Percentiles rank a stretch among this genome's conserved stretches.
phyloP scores from a whole-genome alignment of 2,329 filamentous ascomycete species.

The Talaromyces sp. region DNA sequence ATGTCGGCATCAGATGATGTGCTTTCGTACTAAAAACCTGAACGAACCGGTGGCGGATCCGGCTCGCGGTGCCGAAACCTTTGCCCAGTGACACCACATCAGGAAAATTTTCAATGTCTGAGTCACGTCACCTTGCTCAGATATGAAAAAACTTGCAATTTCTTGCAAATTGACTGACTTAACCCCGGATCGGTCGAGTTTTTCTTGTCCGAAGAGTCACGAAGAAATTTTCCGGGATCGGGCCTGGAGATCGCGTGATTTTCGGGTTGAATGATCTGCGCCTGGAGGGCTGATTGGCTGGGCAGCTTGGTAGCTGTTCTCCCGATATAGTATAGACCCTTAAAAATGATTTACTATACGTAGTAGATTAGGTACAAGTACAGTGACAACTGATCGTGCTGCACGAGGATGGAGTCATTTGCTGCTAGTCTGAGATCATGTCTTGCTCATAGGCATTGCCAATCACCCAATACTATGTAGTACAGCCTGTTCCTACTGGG shows the following conservation, averaged over 20 bases:
- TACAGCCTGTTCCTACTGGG: not conserved
- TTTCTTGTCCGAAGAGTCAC: not conserved
- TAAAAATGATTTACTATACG: not conserved
- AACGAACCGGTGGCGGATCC: not conserved
- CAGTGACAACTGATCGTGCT: not conserved
- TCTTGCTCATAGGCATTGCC: not conserved
- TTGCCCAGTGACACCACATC: not conserved
- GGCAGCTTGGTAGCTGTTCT: not conserved
- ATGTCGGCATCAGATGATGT: conserved; percentile 5
- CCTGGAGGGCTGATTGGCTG: not conserved
- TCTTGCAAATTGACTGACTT: not conserved
- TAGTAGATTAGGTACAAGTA: not conserved
- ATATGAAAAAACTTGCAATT: not conserved
- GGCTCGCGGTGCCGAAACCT: not conserved
- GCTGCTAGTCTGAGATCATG: not conserved
- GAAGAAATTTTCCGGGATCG: not conserved
- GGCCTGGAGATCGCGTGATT: not conserved
- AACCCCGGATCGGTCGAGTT: not conserved
- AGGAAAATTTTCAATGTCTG: not conserved
- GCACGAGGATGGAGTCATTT: not conserved
- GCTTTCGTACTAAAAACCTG: not conserved
- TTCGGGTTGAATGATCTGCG: not conserved
- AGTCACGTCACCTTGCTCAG: not conserved
- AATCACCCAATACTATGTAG: not conserved
- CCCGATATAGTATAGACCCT: not conserved